These are phyloP conservation scores for Pseudocercospora ulei DNA, from an alignment of 2,329 filamentous ascomycete genomes.

Conservation along the genomic window DNA sequence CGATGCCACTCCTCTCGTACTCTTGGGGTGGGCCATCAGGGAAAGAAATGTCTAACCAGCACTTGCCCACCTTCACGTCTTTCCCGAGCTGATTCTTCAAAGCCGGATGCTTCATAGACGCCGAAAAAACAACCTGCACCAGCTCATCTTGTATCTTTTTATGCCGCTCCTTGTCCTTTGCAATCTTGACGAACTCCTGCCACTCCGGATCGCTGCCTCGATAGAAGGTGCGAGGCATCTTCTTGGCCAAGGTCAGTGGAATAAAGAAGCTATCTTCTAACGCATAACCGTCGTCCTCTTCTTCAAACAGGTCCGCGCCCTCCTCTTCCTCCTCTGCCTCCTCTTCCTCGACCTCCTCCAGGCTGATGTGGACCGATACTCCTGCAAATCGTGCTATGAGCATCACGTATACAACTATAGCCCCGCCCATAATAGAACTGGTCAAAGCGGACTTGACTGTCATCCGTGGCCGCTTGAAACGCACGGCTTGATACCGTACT, in stretches of 20 bases:
- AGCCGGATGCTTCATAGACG: conserved; percentile 29
- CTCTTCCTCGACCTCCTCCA: conserved; percentile 12
- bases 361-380: neutral
- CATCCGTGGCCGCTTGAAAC: conserved; percentile 35
- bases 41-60: conserved; percentile 44
- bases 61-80: conserved; percentile 36
- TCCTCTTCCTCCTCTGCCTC: conserved; percentile 18
- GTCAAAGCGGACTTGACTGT: conserved; percentile 21
- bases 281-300: conserved; percentile 32
- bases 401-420: conserved; percentile 21
- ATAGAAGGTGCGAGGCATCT: conserved; percentile 39
- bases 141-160: conserved; percentile 38
- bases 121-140: conserved; percentile 32
- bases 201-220: conserved; percentile 47
- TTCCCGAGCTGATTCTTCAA: conserved; percentile 34
- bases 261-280: conserved; percentile 41
- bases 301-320: conserved; percentile 27
- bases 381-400: conserved; percentile 20
- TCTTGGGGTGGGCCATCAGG: conserved; percentile 43
- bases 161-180: conserved; percentile 37
- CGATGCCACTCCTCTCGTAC: conserved; percentile 42
- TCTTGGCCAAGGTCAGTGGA: conserved; percentile 41
- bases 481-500: conserved; percentile 34
- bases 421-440: conserved; percentile 20
- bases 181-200: conserved; percentile 43